These are phyloP conservation scores for Quercus cerris DNA, from an alignment of 306 rosid species.

Conservation along the genomic window DNA sequence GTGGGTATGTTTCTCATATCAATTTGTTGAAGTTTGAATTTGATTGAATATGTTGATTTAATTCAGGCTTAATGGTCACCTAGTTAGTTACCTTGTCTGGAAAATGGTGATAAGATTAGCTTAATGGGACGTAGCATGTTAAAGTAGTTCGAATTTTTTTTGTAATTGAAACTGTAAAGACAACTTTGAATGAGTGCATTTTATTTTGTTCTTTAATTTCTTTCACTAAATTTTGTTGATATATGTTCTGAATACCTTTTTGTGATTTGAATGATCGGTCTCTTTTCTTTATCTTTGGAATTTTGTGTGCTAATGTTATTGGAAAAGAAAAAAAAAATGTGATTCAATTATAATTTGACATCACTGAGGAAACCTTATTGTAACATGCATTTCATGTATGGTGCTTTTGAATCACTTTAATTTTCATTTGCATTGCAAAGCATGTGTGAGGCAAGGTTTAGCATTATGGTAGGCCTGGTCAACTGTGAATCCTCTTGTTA, in stretches of 20 bases:
- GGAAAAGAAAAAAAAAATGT: not conserved
- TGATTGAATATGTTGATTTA: not conserved
- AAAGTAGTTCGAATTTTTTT: not conserved
- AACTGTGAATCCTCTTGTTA: not conserved
- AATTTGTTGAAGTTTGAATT: not conserved
- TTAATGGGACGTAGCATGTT: not conserved
- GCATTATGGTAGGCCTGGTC: conserved; percentile 9
- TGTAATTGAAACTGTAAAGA: not conserved
- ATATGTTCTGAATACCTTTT: not conserved
- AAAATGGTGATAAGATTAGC: not conserved
- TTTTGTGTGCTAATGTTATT: not conserved
- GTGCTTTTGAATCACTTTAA: not conserved
- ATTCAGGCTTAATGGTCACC: not conserved
- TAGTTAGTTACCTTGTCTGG: not conserved
- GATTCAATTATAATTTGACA: not conserved
- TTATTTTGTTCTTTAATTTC: not conserved
- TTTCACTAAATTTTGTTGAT: not conserved
- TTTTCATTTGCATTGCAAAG: not conserved
- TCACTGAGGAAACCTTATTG: not conserved
- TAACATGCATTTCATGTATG: not conserved
- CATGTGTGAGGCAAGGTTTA: not conserved
- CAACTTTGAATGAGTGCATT: not conserved
- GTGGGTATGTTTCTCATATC: conserved; percentile 52
- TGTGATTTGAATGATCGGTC: not conserved
- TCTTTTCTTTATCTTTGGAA: not conserved